phyloP scores from a whole-genome alignment of 768 basidiomycete genomes.

The Psilocybe azurescens region DNA sequence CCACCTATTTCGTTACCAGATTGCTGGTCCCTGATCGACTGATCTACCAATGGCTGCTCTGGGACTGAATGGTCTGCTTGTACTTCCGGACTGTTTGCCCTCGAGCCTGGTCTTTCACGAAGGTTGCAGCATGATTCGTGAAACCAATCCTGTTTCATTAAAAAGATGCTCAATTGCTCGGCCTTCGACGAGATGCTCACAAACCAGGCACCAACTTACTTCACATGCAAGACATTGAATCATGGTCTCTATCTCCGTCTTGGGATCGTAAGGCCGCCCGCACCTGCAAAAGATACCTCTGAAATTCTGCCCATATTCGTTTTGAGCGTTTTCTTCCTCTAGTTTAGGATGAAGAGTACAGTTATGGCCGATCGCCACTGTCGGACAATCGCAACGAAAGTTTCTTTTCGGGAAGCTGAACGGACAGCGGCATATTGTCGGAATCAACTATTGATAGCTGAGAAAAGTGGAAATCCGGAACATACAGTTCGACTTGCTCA shows the following conservation, averaged over 20 bases:
- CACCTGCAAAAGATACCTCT: constrained; percentile 76
- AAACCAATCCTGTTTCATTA: constrained; percentile 75
- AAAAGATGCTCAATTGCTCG: constrained; percentile 6
- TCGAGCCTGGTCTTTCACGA: constrained; percentile 63
- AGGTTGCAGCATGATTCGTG: constrained; percentile 90
- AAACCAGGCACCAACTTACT: constrained; percentile 48
- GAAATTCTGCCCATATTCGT: constrained; percentile 80
- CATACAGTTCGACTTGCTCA: constrained; percentile 81
- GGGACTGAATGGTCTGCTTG: constrained; percentile 5
- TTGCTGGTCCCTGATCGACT: constrained; percentile 10
- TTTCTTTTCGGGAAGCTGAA: constrained; percentile 77
- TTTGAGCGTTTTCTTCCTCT: constrained; percentile 62
- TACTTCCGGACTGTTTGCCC: constrained; percentile 43
- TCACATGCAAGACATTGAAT: constrained; percentile 88
- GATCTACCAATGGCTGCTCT: neutral
- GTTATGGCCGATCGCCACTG: constrained; percentile 56
- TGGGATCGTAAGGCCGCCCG: constrained; percentile 70
- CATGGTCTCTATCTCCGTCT: constrained; percentile 82
- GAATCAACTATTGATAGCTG: constrained; percentile 17
- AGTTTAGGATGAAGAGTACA: constrained; percentile 65
- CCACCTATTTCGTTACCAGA: constrained; percentile 36
- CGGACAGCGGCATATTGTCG: constrained; percentile 18
- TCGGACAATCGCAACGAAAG: constrained; percentile 89
- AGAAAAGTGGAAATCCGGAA: constrained; percentile 7
- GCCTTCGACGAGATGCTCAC: neutral